These are phyloP conservation scores for Dothideomycetes sp. DNA, from an alignment of 2,329 filamentous ascomycete genomes.

Conservation along the genomic window DNA sequence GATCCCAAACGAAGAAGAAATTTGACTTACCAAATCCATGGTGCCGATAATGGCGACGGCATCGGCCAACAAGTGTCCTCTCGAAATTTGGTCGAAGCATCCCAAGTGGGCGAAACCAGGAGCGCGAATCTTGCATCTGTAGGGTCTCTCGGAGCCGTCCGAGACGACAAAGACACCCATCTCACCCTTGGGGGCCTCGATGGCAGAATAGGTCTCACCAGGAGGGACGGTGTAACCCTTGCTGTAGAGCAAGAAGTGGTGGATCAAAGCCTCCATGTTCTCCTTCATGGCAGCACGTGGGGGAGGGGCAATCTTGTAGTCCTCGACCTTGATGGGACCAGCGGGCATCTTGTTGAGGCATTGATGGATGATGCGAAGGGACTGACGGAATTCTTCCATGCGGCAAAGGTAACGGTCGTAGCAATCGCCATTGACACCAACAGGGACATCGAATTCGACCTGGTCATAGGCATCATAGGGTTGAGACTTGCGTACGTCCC, in stretches of 20 bases:
- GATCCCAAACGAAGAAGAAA: background rate
- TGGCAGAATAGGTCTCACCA: constrained; percentile 94
- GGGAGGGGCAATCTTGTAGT: constrained; percentile 96
- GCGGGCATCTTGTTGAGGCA: constrained; percentile 98
- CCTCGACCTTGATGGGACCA: constrained; percentile 88
- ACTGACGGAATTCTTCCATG: constrained; percentile 99
- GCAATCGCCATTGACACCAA: constrained; percentile 94
- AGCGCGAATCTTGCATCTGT: constrained; percentile 94
- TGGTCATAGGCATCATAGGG: constrained; percentile 97
- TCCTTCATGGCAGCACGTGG: constrained; percentile 99
- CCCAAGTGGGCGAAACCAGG: constrained; percentile 92
- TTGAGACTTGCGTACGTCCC: constrained; percentile 92
- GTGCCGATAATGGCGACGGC: constrained; percentile 85
- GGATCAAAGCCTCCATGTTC: constrained; percentile 99
- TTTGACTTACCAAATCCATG: constrained; percentile 20
- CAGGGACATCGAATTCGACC: constrained; percentile 96
- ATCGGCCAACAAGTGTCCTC: constrained; percentile 89
- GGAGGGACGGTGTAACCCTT: constrained; percentile 97
- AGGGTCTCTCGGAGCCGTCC: constrained; percentile 91
- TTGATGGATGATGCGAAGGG: constrained; percentile 95
- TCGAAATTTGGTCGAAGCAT: constrained; percentile 87
- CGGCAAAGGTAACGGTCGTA: constrained; percentile 98
- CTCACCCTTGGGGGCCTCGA: constrained; percentile 99
- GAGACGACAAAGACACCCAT: constrained; percentile 97
- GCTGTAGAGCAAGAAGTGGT: constrained; percentile 97